Base-by-base conservation (phyloP, 495 filamentous ascomycete species). In the Xylaria scruposa region DNA sequence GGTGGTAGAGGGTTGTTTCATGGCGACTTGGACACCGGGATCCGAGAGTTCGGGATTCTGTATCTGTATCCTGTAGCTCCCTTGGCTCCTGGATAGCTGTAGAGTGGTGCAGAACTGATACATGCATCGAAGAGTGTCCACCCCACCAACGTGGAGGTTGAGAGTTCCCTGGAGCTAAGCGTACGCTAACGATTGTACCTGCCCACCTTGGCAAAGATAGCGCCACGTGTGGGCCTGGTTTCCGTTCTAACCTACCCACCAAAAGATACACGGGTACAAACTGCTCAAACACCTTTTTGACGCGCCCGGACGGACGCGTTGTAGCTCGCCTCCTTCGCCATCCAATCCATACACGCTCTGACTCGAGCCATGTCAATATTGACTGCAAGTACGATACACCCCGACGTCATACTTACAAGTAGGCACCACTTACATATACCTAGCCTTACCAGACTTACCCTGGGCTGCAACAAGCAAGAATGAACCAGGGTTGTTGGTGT, bases 1-100 rank as follows among this genome's bases (percentile, higher is more conserved):
- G 46, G 31, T 54, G 33, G 49, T 42, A 26, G 49, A 67, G 62
- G 40, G 29, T 33, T 60, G 63, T 67, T 67, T 67, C 63, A 67
- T 15, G 46, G 46, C 8, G 19, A 56, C 49, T 42, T 56, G 19
- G 47, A 56, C 65, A 51, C 65, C 65, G 49, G 19, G 65, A 67
- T 67, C 65, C 65, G 65, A 44, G 47, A 31, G 36, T 54, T 67
- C 47, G 65, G 65, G 24, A 44, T 36, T 33, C 64, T 42, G 26
- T 59, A n/a, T 3, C 31, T 40, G 31, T 60, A 38, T 42, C 38
- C 29, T 42, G 38, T 42, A 42, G n/a, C 31, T 60, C 36, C 6
- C 8, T 38, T 6, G 31, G n/a, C n/a, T n/a, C n/a, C n/a, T n/a
- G n/a, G n/a, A n/a, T n/a, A 38, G 29, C 29, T 19, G 56, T 36